phyloP scores from a whole-genome alignment of 306 rosid genomes.

The Prunus davidiana region DNA sequence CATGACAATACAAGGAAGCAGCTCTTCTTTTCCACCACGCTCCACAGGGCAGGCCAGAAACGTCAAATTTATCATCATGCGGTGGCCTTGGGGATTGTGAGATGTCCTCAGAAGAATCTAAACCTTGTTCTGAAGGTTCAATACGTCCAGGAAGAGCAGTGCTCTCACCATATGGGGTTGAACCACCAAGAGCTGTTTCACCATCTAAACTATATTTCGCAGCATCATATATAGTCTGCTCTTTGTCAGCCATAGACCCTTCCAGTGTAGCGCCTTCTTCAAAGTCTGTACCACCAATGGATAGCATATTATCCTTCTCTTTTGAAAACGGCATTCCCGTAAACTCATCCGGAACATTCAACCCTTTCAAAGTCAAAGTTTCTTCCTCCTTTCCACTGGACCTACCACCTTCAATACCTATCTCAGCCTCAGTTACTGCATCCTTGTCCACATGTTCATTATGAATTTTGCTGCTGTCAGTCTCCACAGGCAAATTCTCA shows the following conservation, averaged over 20 bases:
- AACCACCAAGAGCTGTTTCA: slow-evolving; percentile 44
- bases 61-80: slow-evolving; percentile 35
- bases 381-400: slow-evolving; percentile 67
- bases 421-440: slow-evolving; percentile 44
- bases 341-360: slow-evolving; percentile 58
- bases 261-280: slow-evolving; percentile 58
- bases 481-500: slow-evolving; percentile 80
- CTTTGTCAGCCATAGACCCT: slow-evolving; percentile 49
- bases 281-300: slow-evolving; percentile 59
- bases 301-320: slow-evolving; percentile 47
- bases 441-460: slow-evolving; percentile 46
- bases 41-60: slow-evolving; percentile 70
- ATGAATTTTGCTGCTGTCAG: slow-evolving; percentile 42
- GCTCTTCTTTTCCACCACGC: slow-evolving; percentile 99
- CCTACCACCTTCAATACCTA: slow-evolving; percentile 34
- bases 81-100: slow-evolving; percentile 38
- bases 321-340: slow-evolving; percentile 47
- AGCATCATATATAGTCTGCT: slow-evolving; percentile 47
- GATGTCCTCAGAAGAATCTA: slow-evolving; percentile 38
- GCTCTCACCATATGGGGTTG: slow-evolving; percentile 45
- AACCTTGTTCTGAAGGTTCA: slow-evolving; percentile 46
- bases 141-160: slow-evolving; percentile 29
- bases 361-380: slow-evolving; percentile 43
- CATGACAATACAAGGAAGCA: slow-evolving; percentile 77
- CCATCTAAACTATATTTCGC: slow-evolving; percentile 44